Conservation (phyloP, 305 asterid species). For the Fraxinus angustifolia region DNA sequence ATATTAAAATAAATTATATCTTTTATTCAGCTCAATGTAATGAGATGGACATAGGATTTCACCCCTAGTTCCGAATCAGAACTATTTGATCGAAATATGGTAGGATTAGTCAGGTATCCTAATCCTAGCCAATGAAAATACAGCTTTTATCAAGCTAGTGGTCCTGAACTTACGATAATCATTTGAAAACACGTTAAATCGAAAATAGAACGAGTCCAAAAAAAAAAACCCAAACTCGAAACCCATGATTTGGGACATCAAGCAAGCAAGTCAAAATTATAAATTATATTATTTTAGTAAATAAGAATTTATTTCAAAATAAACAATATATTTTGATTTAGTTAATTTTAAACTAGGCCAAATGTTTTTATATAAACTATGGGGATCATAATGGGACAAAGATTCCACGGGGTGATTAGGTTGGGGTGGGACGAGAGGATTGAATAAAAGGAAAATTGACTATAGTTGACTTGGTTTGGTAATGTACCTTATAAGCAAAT, state of each 20-base stretch:
- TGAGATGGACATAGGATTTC: not conserved
- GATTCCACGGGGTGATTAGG: not conserved
- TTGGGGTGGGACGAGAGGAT: no score
- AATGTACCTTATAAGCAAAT: no score
- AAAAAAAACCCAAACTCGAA: not conserved
- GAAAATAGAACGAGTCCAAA: no score
- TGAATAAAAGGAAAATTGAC: not conserved
- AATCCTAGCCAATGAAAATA: not conserved
- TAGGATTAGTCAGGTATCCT: not conserved
- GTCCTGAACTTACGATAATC: not conserved
- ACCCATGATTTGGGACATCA: not conserved
- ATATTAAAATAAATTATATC: no score
- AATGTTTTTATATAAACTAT: not conserved
- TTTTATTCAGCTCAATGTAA: not conserved
- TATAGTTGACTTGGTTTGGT: not conserved
- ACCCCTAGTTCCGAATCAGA: not conserved
- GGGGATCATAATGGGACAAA: not conserved
- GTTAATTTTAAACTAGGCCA: not conserved
- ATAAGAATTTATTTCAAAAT: not conserved
- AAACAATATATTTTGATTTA: not conserved
- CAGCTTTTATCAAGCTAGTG: not conserved
- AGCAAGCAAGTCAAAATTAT: not conserved
- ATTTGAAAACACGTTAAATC: no score
- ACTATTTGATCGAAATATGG: not conserved
- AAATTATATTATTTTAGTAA: no score